Evolutionary conservation across 441 rosid genomes (phyloP), one percentile per base, ranked within the genome.

Genomic region (Pelargonium australe): DNA sequence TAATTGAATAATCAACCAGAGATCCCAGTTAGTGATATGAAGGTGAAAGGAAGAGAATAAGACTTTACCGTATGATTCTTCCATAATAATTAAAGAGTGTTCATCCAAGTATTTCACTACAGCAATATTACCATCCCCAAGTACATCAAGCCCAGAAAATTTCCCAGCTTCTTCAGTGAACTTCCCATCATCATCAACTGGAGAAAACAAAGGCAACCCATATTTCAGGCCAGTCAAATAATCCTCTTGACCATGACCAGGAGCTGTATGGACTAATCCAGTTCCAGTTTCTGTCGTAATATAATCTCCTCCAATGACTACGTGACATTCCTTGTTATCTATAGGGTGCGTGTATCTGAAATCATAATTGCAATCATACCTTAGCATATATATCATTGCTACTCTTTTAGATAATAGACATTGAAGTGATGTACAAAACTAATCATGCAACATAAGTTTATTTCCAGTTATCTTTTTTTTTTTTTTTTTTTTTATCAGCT

Each of bases 181-280:
- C 40, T 82, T 85, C 70, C 99, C 99, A 58, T 86, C 96, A 78
- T 95, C 97, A 72, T 85, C 95, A 65, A 95, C 97, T 2, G 96
- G 97, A 78, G 97, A 90, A 69, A 79, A 71, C 66, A 95, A 62
- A 74, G 97, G 87, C 69, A 95, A 81, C 71, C 97, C 96, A 82
- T 90, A 95, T 82, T 95, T 95, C 70, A 85, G 74, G 70, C 97
- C 96, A 60, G 97, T 95, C 70, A 77, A 81, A 79, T 90, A 92
- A 82, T 95, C 99, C 80, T 95, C 99, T 79, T 85, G 97, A 74
- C 97, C 99, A 83, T 95, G 99, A 73, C 97, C 97, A 71, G 99
- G 99, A 76, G 99, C 99, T 34, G 97, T 95, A 85, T 95, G 99
- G 77, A 95, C 97, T 76, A 95, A 81, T 66, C 99, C 97, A 68